Percentiles rank a stretch among this genome's conserved stretches.
phyloP scores from a whole-genome alignment of 2,329 filamentous ascomycete species.

The Sclerotinia subarctica region DNA sequence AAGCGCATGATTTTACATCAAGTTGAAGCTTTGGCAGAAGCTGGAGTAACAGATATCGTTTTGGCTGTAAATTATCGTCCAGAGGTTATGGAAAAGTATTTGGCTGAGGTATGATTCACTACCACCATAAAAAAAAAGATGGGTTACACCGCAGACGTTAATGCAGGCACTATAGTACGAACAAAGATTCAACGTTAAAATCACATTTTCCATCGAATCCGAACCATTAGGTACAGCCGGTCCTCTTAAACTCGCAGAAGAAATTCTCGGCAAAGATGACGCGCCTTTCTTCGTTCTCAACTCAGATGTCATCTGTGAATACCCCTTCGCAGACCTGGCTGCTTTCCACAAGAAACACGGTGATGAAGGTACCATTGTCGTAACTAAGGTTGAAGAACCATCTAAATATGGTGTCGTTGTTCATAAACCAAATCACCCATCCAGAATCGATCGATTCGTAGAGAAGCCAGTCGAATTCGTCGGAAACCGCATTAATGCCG shows the following conservation, averaged over 20 bases:
- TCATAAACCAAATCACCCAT: conserved; percentile 87
- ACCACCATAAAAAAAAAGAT: not conserved
- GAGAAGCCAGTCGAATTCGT: conserved; percentile 99
- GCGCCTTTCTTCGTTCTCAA: conserved; percentile 97
- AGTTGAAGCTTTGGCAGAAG: conserved; percentile 88
- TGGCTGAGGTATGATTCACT: conserved; percentile 69
- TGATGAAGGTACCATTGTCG: conserved; percentile 93
- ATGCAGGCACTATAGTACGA: conserved; percentile 63
- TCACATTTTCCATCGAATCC: conserved; percentile 94
- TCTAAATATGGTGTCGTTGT: conserved; percentile 99
- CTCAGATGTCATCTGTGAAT: conserved; percentile 97
- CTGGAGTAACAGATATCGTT: conserved; percentile 95
- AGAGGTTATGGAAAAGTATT: conserved; percentile 92
- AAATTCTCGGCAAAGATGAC: conserved; percentile 89
- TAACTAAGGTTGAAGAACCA: conserved; percentile 98
- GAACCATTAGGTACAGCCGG: conserved; percentile 95
- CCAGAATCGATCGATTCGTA: conserved; percentile 96
- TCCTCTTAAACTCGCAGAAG: conserved; percentile 91
- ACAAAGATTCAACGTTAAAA: conserved; percentile 86
- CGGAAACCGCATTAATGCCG: conserved; percentile 97
- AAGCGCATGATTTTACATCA: conserved; percentile 99
- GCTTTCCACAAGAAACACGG: conserved; percentile 92
- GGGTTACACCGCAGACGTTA: conserved; percentile 24
- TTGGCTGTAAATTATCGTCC: conserved; percentile 98
- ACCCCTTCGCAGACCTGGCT: conserved; percentile 85